A percentile compares a stretch with the other conserved stretches of the same genome.
Conservation (phyloP, 441 rosid genomes). For the Sinapis alba region DNA sequence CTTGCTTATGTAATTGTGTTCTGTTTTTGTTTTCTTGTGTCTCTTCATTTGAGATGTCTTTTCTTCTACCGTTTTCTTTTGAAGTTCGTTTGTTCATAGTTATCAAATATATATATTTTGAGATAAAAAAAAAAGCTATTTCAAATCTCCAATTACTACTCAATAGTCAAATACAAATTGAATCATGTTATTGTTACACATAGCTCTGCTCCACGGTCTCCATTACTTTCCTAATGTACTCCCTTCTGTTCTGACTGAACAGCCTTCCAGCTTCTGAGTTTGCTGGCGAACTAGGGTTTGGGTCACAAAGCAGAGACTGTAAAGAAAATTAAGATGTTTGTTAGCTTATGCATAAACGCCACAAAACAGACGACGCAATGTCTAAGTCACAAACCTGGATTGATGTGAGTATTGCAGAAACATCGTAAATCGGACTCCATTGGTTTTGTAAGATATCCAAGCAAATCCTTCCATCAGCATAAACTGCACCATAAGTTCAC, state of each 20-base stretch:
- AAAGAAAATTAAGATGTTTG: not conserved
- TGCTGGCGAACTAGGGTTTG: constrained; percentile 37
- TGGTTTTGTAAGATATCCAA: constrained; percentile 71
- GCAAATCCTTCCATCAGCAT: constrained; percentile 75
- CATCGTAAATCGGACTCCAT: constrained; percentile 74
- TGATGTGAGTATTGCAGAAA: constrained; percentile 66
- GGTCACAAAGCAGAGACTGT: constrained; percentile 35
- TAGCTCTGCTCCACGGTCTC: constrained; percentile 42
- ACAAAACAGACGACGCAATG: not conserved
- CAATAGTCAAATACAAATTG: not conserved
- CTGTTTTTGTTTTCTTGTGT: not conserved
- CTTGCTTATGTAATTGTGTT: constrained; percentile 28
- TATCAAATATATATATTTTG: not conserved
- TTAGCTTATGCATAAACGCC: constrained; percentile 14
- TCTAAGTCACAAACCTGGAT: constrained; percentile 48
- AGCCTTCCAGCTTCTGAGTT: constrained; percentile 40
- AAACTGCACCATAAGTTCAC: constrained; percentile 43
- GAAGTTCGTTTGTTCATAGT: not conserved
- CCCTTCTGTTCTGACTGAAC: constrained; percentile 36
- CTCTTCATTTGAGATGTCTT: not conserved
- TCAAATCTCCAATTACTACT: not conserved
- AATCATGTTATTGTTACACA: constrained; percentile 11
- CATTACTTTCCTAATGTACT: constrained; percentile 39
- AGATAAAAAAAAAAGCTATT: not conserved
- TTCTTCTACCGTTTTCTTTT: not conserved